phyloP scores from a whole-genome alignment of 2,329 filamentous ascomycete genomes.

The Zasmidium angulare region DNA sequence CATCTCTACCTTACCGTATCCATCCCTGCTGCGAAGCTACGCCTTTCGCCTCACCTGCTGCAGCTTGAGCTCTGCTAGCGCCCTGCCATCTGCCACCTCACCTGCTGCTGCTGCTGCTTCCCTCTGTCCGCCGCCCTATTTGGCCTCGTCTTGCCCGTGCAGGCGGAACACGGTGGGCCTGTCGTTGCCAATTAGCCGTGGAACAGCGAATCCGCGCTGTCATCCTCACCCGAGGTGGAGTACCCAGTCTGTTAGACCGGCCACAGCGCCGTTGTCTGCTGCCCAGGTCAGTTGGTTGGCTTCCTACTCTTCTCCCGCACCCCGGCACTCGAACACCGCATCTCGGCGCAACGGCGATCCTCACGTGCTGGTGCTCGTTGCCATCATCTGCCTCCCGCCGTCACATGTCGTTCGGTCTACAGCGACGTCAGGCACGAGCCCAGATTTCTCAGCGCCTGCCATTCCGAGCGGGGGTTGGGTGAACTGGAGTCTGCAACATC shows the following conservation, averaged over 20 bases:
- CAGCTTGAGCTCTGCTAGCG: constrained; percentile 13
- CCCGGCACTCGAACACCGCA: neutral
- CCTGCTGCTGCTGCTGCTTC: constrained; percentile 20
- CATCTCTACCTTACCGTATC: neutral
- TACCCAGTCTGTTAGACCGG: neutral
- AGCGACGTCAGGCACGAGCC: constrained; percentile 4
- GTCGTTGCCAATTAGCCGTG: neutral
- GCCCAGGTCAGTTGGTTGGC: constrained; percentile 19
- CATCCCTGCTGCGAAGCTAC: constrained; percentile 1
- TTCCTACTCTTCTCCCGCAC: neutral
- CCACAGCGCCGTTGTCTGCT: constrained; percentile 6
- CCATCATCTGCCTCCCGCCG: constrained; percentile 9
- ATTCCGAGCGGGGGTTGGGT: neutral
- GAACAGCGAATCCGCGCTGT: neutral
- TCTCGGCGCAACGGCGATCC: constrained; percentile 20
- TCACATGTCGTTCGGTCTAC: constrained; percentile 7
- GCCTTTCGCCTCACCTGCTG: constrained; percentile 3
- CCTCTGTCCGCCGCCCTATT: constrained; percentile 23
- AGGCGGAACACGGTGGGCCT: constrained; percentile 5
- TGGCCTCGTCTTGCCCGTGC: constrained; percentile 4
- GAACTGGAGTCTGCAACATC: no score
- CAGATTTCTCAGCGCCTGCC: constrained; percentile 1
- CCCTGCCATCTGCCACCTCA: constrained; percentile 9
- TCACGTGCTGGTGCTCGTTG: constrained; percentile 3
- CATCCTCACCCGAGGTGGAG: constrained; percentile 9